Conservation (phyloP, 2,329 filamentous ascomycete species). For the Diaporthe sp. region DNA sequence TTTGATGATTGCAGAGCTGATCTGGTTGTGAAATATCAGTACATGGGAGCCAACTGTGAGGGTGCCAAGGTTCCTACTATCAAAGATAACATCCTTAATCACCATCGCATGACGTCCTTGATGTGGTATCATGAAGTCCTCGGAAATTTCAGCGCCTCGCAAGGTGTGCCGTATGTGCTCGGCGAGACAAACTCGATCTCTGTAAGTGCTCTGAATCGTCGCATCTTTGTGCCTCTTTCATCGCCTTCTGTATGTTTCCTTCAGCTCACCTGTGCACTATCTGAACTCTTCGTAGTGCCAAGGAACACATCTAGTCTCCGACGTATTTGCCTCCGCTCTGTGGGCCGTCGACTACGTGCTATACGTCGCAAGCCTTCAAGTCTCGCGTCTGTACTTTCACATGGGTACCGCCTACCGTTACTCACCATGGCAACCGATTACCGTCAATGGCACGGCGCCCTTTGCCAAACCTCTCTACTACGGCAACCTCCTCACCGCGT, state of each 20-base stretch:
- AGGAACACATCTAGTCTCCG: background rate
- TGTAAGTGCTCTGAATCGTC: background rate
- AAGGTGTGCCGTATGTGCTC: constrained; percentile 39
- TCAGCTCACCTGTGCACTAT: background rate
- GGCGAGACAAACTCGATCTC: constrained; percentile 36
- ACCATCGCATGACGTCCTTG: constrained; percentile 39
- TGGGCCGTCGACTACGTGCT: constrained; percentile 36
- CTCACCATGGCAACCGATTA: constrained; percentile 45
- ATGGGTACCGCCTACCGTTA: constrained; percentile 45
- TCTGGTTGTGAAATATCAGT: background rate
- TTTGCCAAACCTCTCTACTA: constrained; percentile 45
- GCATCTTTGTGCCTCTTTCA: background rate
- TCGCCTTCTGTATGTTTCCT: background rate
- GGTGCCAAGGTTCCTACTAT: constrained; percentile 34
- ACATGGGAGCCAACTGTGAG: constrained; percentile 29
- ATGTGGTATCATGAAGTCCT: constrained; percentile 43
- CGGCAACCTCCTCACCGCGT: constrained; percentile 42
- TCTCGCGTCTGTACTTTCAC: constrained; percentile 31
- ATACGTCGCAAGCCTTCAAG: constrained; percentile 26
- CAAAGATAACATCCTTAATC: constrained; percentile 39
- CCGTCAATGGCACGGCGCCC: constrained; percentile 33
- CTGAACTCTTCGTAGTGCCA: constrained; percentile 12
- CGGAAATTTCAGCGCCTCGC: constrained; percentile 36
- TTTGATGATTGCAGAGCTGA: background rate
- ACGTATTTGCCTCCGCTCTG: constrained; percentile 26